Evolutionary conservation across 2,329 filamentous ascomycete genomes (phyloP).

Genomic region (Ilyonectria mors-panacis): DNA sequence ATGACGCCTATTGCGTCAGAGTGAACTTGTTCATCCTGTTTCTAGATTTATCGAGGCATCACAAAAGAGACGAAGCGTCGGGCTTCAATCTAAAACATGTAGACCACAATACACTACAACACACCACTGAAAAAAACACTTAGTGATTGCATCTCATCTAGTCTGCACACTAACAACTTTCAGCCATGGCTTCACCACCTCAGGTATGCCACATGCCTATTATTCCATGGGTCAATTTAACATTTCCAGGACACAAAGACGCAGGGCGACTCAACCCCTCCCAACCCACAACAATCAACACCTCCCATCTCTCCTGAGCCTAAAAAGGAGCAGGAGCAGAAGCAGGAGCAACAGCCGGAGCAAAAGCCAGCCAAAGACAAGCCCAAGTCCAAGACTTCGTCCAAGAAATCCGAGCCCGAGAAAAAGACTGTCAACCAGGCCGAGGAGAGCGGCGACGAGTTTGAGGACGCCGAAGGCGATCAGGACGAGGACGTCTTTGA

Average conservation of each 20-base stretch:
- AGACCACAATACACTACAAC: not conserved
- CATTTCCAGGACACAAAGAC: slow-evolving; percentile 31
- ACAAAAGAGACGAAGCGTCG: slow-evolving; percentile 40
- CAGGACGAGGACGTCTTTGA: slow-evolving; percentile 25
- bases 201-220: slow-evolving; percentile 36
- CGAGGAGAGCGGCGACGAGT: slow-evolving; percentile 36
- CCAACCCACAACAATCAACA: slow-evolving; percentile 25
- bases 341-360: not conserved
- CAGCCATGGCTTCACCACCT: slow-evolving; percentile 39
- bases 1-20: slow-evolving; percentile 50
- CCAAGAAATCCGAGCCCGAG: slow-evolving; percentile 13
- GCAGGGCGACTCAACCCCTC: slow-evolving; percentile 27
- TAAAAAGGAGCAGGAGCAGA: not conserved
- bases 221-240: slow-evolving; percentile 8
- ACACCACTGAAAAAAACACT: not conserved
- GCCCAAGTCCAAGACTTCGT: slow-evolving; percentile 1
- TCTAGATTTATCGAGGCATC: slow-evolving; percentile 33
- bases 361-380: not conserved
- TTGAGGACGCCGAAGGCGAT: slow-evolving; percentile 33
- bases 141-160: not conserved
- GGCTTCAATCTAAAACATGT: not conserved
- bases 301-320: slow-evolving; percentile 23
- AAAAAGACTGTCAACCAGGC: slow-evolving; percentile 5
- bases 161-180: not conserved
- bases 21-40: slow-evolving; percentile 38